A percentile compares a stretch with the other conserved stretches of the same genome.
These are phyloP conservation scores for Pisolithus thermaeus DNA, from an alignment of 1,284 basidiomycete genomes.

Conservation along the genomic window DNA sequence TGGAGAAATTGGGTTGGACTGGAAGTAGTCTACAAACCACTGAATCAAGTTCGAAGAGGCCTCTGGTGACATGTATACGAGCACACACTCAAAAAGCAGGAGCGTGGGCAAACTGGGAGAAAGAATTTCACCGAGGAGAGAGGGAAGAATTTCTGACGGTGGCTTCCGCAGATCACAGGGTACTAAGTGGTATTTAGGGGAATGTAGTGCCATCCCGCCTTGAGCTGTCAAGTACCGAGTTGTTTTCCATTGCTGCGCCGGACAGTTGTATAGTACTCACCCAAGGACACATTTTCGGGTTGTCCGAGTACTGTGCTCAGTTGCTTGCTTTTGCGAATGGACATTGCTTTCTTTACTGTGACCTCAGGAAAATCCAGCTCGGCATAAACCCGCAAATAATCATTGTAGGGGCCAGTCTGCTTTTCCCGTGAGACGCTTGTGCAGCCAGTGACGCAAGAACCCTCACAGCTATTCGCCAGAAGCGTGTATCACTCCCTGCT, in stretches of 20 bases:
- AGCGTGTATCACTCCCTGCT: slow-evolving; percentile 47
- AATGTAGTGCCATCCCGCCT: slow-evolving; percentile 66
- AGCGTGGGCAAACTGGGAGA: slow-evolving; percentile 71
- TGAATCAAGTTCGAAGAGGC: slow-evolving; percentile 56
- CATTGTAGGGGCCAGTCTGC: slow-evolving; percentile 49
- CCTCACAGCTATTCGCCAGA: slow-evolving; percentile 84
- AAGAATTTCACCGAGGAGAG: slow-evolving; percentile 41
- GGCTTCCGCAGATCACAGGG: slow-evolving; percentile 67
- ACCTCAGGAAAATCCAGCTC: slow-evolving; percentile 90
- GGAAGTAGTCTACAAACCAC: slow-evolving; percentile 69
- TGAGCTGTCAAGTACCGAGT: slow-evolving; percentile 37
- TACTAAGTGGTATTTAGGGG: slow-evolving; percentile 67
- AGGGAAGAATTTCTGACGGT: slow-evolving; percentile 38
- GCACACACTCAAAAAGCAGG: slow-evolving; percentile 85
- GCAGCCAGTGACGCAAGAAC: slow-evolving; percentile 5
- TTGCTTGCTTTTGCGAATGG: slow-evolving; percentile 66
- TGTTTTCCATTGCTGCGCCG: background rate
- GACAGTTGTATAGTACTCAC: slow-evolving; percentile 30
- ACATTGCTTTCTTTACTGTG: slow-evolving; percentile 78
- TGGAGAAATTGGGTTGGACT: slow-evolving; percentile 5
- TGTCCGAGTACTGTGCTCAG: slow-evolving; percentile 52
- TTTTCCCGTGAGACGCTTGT: slow-evolving; percentile 8
- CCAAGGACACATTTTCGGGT: slow-evolving; percentile 36
- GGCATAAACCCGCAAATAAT: slow-evolving; percentile 58
- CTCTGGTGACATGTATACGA: slow-evolving; percentile 77